These are phyloP conservation scores for Coemansia guatemalensis DNA, from an alignment of 192 early-diverging fungal species.

Conservation along the genomic window DNA sequence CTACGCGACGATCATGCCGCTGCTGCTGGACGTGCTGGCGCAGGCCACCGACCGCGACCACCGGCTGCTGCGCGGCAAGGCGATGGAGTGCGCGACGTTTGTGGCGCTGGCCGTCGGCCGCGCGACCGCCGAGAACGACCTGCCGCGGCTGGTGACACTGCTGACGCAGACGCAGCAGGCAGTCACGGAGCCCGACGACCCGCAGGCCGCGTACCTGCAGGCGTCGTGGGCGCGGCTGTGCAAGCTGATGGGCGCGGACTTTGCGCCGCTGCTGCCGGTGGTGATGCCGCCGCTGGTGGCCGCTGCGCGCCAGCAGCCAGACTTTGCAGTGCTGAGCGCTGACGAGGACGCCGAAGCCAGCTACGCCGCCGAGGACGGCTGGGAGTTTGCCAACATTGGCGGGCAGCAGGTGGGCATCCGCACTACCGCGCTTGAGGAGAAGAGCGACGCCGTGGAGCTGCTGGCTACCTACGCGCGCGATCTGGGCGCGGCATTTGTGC, in stretches of 20 bases:
- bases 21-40: constrained; percentile 84
- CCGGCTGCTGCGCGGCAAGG: constrained; percentile 90
- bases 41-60: constrained; percentile 85
- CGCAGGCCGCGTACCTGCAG: constrained; percentile 88
- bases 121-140: constrained; percentile 80
- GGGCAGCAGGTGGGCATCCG: constrained; percentile 96
- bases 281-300: constrained; percentile 91
- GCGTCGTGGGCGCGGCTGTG: constrained; percentile 97
- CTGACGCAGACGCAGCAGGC: constrained; percentile 77
- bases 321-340: constrained; percentile 83
- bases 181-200: constrained; percentile 88
- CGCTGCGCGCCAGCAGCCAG: constrained; percentile 87
- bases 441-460: constrained; percentile 98
- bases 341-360: constrained; percentile 83
- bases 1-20: constrained; percentile 93
- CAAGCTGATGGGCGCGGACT: constrained; percentile 90
- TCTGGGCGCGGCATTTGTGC: constrained; percentile 84
- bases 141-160: constrained; percentile 76
- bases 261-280: constrained; percentile 87
- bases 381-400: constrained; percentile 92
- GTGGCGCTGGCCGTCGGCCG: constrained; percentile 93
- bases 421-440: constrained; percentile 95
- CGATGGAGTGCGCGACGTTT: constrained; percentile 96
- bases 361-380: constrained; percentile 95
- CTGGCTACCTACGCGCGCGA: constrained; percentile 91